These are phyloP conservation scores for Backusella morwellensis DNA, from an alignment of 192 early-diverging fungal genomes.

Conservation along the genomic window DNA sequence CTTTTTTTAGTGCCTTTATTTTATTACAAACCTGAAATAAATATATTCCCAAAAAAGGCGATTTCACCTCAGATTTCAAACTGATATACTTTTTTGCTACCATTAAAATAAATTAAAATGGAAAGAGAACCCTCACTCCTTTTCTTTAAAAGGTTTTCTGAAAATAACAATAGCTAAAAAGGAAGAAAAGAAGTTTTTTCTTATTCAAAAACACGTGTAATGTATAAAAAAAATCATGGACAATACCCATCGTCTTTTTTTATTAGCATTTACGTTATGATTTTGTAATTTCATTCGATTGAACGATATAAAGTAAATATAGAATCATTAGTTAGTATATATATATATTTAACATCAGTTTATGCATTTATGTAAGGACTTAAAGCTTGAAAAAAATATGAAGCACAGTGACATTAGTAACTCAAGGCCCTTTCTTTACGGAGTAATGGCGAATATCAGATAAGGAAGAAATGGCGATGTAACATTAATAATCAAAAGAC, in stretches of 20 bases:
- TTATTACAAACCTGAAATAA: not conserved
- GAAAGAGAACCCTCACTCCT: not conserved
- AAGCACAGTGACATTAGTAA: not conserved
- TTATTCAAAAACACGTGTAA: not conserved
- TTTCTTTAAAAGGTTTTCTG: not conserved
- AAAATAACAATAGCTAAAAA: not conserved
- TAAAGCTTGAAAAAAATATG: not conserved
- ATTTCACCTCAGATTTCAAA: not conserved
- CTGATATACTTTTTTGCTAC: not conserved
- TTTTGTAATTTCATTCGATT: not conserved
- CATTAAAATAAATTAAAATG: conserved; percentile 4
- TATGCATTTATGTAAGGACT: not conserved
- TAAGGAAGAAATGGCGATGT: not conserved
- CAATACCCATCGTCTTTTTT: not conserved
- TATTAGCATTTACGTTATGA: not conserved
- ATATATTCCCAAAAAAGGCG: not conserved
- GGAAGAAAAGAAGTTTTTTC: not conserved
- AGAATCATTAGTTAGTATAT: not conserved
- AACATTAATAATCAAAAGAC: not conserved
- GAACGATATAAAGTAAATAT: not conserved
- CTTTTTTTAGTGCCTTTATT: not conserved
- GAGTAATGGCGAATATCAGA: not conserved
- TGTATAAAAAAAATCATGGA: not conserved
- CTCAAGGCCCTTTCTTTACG: not conserved
- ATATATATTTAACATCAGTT: not conserved